Percentiles rank a stretch among this genome's conserved stretches.
Evolutionary conservation across 2,329 filamentous ascomycete genomes (phyloP).

Genomic region (Teratosphaeria viscida): DNA sequence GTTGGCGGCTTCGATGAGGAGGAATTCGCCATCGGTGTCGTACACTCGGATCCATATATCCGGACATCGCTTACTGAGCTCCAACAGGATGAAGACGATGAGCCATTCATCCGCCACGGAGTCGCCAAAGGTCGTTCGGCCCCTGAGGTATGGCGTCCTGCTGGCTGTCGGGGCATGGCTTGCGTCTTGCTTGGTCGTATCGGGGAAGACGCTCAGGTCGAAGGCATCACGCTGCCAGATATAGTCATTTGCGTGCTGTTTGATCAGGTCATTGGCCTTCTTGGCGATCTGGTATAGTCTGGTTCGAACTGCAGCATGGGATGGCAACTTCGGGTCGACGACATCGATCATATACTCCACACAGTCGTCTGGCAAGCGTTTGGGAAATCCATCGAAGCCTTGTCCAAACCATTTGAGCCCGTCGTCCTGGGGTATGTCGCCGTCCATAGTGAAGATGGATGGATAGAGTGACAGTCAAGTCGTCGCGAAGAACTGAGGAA

Average conservation of each 20-base stretch:
- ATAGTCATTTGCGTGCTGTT: conserved; percentile 63
- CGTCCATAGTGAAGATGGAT: conserved; percentile 3
- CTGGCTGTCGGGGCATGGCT: conserved; percentile 25
- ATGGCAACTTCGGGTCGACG: conserved; percentile 45
- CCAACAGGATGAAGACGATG: conserved; percentile 76
- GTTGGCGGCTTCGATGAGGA: conserved; percentile 87
- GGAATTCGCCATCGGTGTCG: conserved; percentile 89
- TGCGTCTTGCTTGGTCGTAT: conserved; percentile 22
- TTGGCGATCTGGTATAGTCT: conserved; percentile 64
- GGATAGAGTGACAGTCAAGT: not conserved
- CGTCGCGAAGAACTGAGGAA: not conserved
- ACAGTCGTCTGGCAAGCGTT: conserved; percentile 66
- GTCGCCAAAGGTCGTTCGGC: conserved; percentile 79
- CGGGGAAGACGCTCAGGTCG: conserved; percentile 49
- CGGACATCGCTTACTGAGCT: conserved; percentile 62
- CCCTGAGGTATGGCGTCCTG: conserved; percentile 42
- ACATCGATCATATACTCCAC: conserved; percentile 77
- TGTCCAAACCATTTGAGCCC: conserved; percentile 57
- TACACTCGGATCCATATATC: conserved; percentile 72
- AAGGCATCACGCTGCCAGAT: conserved; percentile 92
- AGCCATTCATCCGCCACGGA: conserved; percentile 97
- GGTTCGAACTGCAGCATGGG: conserved; percentile 45
- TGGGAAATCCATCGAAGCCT: conserved; percentile 55
- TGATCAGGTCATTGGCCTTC: conserved; percentile 52
- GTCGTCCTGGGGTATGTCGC: conserved; percentile 31